Evolutionary conservation across 2,329 filamentous ascomycete species (phyloP).

Genomic region (Trichothecium sympodiale): DNA sequence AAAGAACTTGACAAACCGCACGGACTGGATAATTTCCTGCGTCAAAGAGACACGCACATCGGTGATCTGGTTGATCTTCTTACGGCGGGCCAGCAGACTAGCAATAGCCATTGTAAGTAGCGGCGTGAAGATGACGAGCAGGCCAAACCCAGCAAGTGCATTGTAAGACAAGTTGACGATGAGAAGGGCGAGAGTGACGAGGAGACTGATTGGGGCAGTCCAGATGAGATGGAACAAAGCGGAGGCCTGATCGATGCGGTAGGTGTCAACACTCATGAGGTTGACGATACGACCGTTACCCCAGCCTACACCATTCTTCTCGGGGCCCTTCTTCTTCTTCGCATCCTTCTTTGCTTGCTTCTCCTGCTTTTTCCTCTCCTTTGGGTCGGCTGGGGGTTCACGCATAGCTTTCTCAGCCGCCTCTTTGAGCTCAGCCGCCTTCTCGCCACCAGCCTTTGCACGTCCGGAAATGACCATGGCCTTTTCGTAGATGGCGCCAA

Average conservation of each 20-base stretch:
- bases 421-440: conserved; percentile 13
- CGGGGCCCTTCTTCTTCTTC: conserved; percentile 23
- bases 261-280: conserved; percentile 90
- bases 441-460: conserved; percentile 68
- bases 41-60: conserved; percentile 86
- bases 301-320: conserved; percentile 67
- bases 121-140: conserved; percentile 70
- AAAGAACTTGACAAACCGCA: conserved; percentile 93
- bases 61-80: conserved; percentile 82
- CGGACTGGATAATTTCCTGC: conserved; percentile 82
- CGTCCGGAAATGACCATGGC: conserved; percentile 79
- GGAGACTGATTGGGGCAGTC: conserved; percentile 69
- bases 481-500: conserved; percentile 84
- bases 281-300: conserved; percentile 86
- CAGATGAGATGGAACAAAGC: conserved; percentile 87
- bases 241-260: conserved; percentile 79
- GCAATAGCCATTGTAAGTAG: conserved; percentile 68
- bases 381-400: conserved; percentile 30
- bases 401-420: conserved; percentile 34
- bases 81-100: conserved; percentile 62
- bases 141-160: conserved; percentile 74
- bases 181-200: conserved; percentile 71
- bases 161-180: conserved; percentile 84
- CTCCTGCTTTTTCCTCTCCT: conserved; percentile 23
- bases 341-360: conserved; percentile 27